These are phyloP conservation scores for Exobasidium cylindrosporum DNA, from an alignment of 1,284 basidiomycete genomes.

Conservation along the genomic window DNA sequence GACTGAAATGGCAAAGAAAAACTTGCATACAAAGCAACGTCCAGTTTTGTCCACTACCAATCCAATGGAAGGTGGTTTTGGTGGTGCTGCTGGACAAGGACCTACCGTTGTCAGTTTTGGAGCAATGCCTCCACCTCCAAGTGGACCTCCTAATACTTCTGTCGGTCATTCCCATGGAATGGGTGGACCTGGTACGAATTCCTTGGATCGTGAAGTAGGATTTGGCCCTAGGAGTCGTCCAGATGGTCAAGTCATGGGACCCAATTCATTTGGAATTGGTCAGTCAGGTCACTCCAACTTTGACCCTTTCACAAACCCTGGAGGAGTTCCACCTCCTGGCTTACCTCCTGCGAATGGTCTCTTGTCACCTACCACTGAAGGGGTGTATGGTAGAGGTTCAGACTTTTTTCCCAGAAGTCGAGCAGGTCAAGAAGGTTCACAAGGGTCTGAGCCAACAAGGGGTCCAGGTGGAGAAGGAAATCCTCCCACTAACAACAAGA, in stretches of 20 bases:
- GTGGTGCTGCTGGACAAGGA: background rate
- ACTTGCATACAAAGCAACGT: slow-evolving; percentile 71
- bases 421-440: background rate
- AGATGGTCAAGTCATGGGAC: background rate
- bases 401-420: slow-evolving; percentile 2
- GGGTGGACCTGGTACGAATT: background rate
- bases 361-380: background rate
- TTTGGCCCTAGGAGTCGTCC: background rate
- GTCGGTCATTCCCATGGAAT: no score
- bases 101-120: background rate
- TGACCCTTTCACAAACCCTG: background rate
- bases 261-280: background rate
- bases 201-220: background rate
- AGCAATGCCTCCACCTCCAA: background rate
- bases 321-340: background rate
- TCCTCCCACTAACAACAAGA: slow-evolving; percentile 3
- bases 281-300: background rate
- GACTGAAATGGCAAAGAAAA: slow-evolving; percentile 99
- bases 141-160: background rate
- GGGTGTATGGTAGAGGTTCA: background rate
- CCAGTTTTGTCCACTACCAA: slow-evolving; percentile 13
- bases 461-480: background rate
- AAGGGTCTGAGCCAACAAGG: background rate
- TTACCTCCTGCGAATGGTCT: background rate
- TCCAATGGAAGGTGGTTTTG: background rate